phyloP scores from a whole-genome alignment of 1,284 basidiomycete genomes.

The Malassezia brasiliensis region DNA sequence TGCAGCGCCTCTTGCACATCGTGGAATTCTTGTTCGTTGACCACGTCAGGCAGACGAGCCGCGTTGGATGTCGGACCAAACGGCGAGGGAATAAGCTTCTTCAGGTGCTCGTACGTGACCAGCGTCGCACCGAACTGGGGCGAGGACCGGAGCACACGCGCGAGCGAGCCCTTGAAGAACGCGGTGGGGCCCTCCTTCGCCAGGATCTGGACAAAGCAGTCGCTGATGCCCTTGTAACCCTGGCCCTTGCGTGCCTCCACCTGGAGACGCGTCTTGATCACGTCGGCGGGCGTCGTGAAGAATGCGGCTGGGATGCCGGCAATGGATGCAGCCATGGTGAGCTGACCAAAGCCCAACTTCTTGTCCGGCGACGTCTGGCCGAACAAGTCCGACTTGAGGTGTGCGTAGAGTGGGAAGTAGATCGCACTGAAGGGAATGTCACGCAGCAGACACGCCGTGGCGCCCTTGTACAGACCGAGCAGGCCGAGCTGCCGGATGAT shows the following conservation, averaged over 20 bases:
- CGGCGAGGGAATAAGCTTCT: conserved; percentile 17
- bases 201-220: conserved; percentile 80
- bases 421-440: conserved; percentile 74
- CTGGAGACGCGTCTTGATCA: conserved; percentile 96
- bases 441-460: conserved; percentile 69
- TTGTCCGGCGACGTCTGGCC: conserved; percentile 92
- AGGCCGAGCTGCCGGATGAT: conserved; percentile 87
- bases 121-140: conserved; percentile 77
- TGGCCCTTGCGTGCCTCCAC: conserved; percentile 89
- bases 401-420: conserved; percentile 54
- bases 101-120: conserved; percentile 71
- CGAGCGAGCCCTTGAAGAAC: conserved; percentile 89
- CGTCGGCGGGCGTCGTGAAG: conserved; percentile 58
- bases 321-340: conserved; percentile 67
- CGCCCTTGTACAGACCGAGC: conserved; percentile 82
- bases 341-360: conserved; percentile 80
- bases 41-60: conserved; percentile 1
- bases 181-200: conserved; percentile 74
- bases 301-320: conserved; percentile 78
- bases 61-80: conserved; percentile 3
- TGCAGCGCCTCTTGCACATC: conserved; percentile 3
- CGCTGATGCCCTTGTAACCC: conserved; percentile 81
- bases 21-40: conserved; percentile 7
- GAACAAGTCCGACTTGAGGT: conserved; percentile 78
- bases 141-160: conserved; percentile 69